Conservation (phyloP, 1,139 yeast genomes). For the Sugiyamaella sp. region DNA sequence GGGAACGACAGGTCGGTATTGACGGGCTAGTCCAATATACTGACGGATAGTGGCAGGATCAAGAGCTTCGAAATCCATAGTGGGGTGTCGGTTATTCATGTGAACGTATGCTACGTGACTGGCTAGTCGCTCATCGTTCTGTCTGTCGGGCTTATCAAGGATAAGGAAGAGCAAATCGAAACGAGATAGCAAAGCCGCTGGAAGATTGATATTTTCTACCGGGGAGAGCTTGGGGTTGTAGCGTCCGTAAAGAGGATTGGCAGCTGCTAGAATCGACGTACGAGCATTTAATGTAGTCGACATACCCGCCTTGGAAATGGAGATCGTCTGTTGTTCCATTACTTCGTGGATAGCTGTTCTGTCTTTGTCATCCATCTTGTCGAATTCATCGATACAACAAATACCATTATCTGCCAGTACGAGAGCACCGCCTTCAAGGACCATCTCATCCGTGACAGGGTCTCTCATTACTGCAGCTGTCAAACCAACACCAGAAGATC, state of each 20-base stretch:
- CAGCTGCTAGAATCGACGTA: constrained; percentile 95
- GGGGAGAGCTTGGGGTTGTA: constrained; percentile 91
- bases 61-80: constrained; percentile 71
- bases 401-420: constrained; percentile 98
- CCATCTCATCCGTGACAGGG: constrained; percentile 98
- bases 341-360: constrained; percentile 99
- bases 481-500: constrained; percentile 98
- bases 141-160: constrained; percentile 81
- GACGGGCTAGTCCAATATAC: constrained; percentile 83
- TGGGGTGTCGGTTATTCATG: constrained; percentile 88
- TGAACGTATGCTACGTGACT: constrained; percentile 95
- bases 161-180: constrained; percentile 88
- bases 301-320: constrained; percentile 97
- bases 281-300: constrained; percentile 96
- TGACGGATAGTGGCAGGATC: constrained; percentile 83
- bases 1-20: constrained; percentile 85
- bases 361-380: constrained; percentile 97
- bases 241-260: constrained; percentile 95
- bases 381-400: constrained; percentile 98
- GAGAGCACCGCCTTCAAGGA: constrained; percentile 96
- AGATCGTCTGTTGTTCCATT: constrained; percentile 99
- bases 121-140: constrained; percentile 83
- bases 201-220: constrained; percentile 91
- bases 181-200: constrained; percentile 95
- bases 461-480: constrained; percentile 99